Base-by-base conservation (phyloP, 148 eudicot species). In the Camellia japonica region DNA sequence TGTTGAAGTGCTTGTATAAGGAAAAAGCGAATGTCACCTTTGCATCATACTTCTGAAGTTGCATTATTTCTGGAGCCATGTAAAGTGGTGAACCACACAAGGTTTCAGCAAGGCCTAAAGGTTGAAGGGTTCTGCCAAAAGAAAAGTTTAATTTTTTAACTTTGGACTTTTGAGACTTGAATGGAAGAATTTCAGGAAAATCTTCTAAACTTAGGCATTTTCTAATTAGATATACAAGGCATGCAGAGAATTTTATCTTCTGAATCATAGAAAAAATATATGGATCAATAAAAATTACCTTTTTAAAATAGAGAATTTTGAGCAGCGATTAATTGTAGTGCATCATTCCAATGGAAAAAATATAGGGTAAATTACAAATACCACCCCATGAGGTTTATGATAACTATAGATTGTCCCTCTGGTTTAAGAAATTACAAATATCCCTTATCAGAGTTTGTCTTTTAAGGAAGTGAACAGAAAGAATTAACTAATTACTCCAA, bases 21-120 rank as follows among this genome's bases (percentile, higher is more conserved):
- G 15, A 80, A 84, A n/a, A 56, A 16, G 15, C 52, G 67, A 78
- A 74, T 71, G 63, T 85, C 84, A 94, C 98, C 96, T 94, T 94
- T 18, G 96, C 96, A 77, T 94, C 96, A 84, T 94, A 94, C 84
- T 90, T 94, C 85, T 94, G 93, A 60, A 87, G 87, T 83, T 88
- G 94, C 96, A 94, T 94, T 77, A 94, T 94, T 82, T 94, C 98
- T 60, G 98, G 98, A 85, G 98, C 98, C 98, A 94, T 94, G 85
- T 92, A 94, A 19, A 94, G 87, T 52, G 98, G 98, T 79, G 98
- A 94, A 73, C 98, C 98, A 68, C 98, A 94, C 80, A 94, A 74
- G 19, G 98, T 94, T 85, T 94, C 98, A 1, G 98, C 98, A 82
- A 94, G 93, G 51, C 88, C 89, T 84, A 86, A 86, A 84, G 92